Evolutionary conservation across 169 alveolate genomes (phyloP), one percentile per base, ranked within the genome.

Genomic region (Plasmodium blacklocki): DNA sequence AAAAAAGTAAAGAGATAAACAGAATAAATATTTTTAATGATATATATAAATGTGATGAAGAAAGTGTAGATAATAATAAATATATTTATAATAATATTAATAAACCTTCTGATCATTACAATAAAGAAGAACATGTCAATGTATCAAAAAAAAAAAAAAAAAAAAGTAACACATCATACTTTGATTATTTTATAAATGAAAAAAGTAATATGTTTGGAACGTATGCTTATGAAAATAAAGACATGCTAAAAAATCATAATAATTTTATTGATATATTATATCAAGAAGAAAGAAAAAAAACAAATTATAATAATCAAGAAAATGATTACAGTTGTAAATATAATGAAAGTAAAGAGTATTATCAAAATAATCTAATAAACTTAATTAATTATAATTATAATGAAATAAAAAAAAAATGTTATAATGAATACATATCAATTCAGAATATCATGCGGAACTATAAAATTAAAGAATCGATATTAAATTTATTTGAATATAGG

Each of bases 391-490:
- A 2, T 26, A 26, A 26, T 26, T 0, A 26, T 2, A 26, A 26
- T n/a, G 32, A 49, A 39, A 32, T 39, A 26, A 62, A 63, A 39
- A 54, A 23, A 19, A 49, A n/a, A n/a, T 21, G 21, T 49, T 58
- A 66, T 54, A 54, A 59, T 64, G 15, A 80, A 26, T 80, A 80
- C 45, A 67, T 21, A 50, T 32, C 83, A 39, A 80, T 80, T 54
- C 90, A 80, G 19, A 14, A 29, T 23, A 56, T 67, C 5, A 39
- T 68, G 18, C 72, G 58, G 43, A 80, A 21, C 26, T 29, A 62
- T 29, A 80, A 66, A 54, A 80, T 80, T n/a, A 58, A 80, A 56
- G 90, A 80, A 58, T 21, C 90, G 0, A 80, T 68, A 11, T 1
- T 52, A 11, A 52, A 80, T 54, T 67, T 80, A 54, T n/a, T 21